Evolutionary conservation across 768 basidiomycete species (phyloP).

Genomic region (Agaricus subrufescens): DNA sequence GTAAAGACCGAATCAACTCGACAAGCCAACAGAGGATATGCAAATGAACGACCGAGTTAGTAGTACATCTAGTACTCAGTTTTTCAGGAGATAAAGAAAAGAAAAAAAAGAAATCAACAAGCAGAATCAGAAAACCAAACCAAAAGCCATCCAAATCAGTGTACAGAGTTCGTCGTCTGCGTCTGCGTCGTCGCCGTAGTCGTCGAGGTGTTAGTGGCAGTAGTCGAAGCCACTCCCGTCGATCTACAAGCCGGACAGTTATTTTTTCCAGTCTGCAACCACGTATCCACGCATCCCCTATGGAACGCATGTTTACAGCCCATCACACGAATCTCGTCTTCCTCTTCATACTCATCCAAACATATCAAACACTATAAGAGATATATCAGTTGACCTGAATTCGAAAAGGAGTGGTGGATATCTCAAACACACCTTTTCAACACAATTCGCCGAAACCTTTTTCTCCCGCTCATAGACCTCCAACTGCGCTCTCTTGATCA

Average conservation of each 20-base stretch:
- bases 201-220: too few species aligned
- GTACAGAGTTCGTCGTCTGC: too few species aligned
- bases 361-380: constrained; percentile 71
- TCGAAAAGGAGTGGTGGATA: neutral
- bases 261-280: constrained; percentile 82
- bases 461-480: constrained; percentile 53
- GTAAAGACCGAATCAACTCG: too few species aligned
- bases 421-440: constrained; percentile 61
- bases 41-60: too few species aligned
- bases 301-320: constrained; percentile 90
- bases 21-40: too few species aligned
- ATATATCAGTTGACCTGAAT: too few species aligned
- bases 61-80: too few species aligned
- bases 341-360: constrained; percentile 75
- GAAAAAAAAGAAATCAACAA: neutral
- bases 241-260: constrained; percentile 91
- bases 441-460: constrained; percentile 70
- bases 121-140: constrained; percentile 2
- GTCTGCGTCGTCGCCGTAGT: too few species aligned
- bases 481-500: constrained; percentile 58
- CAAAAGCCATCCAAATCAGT: neutral
- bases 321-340: constrained; percentile 79
- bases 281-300: constrained; percentile 80
- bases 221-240: constrained; percentile 17
- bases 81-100: neutral